Base-by-base conservation (phyloP, 768 basidiomycete species). In the Rhizopogon vinicolor region DNA sequence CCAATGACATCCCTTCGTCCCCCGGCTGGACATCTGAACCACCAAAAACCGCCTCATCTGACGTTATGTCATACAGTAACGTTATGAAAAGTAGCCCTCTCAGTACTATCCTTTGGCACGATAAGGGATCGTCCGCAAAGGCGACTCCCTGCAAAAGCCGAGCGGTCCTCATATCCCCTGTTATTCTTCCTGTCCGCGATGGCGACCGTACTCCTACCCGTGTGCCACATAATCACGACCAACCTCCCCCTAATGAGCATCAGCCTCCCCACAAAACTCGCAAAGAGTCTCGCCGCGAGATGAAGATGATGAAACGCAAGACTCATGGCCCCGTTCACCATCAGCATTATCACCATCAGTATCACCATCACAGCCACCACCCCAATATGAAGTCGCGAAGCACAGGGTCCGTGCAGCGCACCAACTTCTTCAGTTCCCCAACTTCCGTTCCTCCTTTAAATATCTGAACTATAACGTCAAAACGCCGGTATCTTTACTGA, bases 281-380 rank as follows among this genome's bases (percentile, higher is more conserved):
- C 57, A 86, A 84, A 67, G 87, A 89, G 71, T 70, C 79, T 58
- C 75, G 82, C 61, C 75, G 81, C 63, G 87, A 90, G 73, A 82
- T 81, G 65, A 87, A 85, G 72, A 74, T 80, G 69, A 72, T 80
- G 65, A 84, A 86, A 69, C 78, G 82, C 60, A 80, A 85, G 74
- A 77, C 73, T 69, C 75, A 74, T 65, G 74, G 73, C 60, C 66
- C 80, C 54, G 63, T 48, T 28, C 52, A 62, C 44, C 67, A 75
- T n/a, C 73, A 78, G 37, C 69, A 70, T 45, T 75, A 75, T 49
- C 75, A 73, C 50, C 75, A 78, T 42, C 76, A 74, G 50, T 78
- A 81, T 39, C 78, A 79, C 52, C 78, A 78, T 57, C 73, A 77
- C 44, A 84, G 83, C 59, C 78, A 81, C 62, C 81, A 84, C 58